A percentile compares a stretch with the other conserved stretches of the same genome.
phyloP scores from a whole-genome alignment of 129 eudicot species.

The Arctium minus region DNA sequence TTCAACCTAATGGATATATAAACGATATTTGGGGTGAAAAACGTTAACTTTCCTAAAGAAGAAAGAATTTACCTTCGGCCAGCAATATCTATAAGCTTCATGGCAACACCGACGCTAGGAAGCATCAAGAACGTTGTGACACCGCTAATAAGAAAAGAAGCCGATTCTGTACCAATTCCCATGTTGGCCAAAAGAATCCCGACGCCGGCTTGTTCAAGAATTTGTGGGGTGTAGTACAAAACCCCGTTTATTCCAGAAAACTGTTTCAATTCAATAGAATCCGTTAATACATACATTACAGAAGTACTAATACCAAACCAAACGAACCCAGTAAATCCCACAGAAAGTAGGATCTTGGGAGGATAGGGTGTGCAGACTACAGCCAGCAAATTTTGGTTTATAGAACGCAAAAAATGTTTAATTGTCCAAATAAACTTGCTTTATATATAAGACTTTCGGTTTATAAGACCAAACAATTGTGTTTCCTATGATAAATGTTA shows the following conservation, averaged over 20 bases:
- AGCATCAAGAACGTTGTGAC: conserved; percentile 82
- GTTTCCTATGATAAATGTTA: neutral
- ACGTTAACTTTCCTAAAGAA: neutral
- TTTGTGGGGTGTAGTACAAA: conserved; percentile 92
- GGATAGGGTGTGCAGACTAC: neutral
- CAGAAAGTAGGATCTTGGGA: neutral
- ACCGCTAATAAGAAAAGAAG: conserved; percentile 80
- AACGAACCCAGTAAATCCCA: neutral
- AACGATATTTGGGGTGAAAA: neutral
- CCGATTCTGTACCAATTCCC: conserved; percentile 69
- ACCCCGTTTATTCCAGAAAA: conserved; percentile 91
- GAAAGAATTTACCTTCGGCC: conserved; percentile 73
- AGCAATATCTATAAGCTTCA: conserved; percentile 81
- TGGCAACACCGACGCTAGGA: conserved; percentile 77
- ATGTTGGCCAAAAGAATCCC: conserved; percentile 63
- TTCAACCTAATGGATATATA: neutral
- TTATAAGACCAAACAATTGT: neutral
- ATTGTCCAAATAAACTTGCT: neutral
- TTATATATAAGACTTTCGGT: too few relatives aligned
- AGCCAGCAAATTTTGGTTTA: neutral
- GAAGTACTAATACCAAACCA: neutral
- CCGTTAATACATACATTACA: neutral
- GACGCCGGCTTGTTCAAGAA: conserved; percentile 90
- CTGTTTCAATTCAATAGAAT: conserved; percentile 23
- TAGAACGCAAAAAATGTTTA: too few relatives aligned